phyloP scores from a whole-genome alignment of 805 yeast genomes.

The Yarrowia sp. region DNA sequence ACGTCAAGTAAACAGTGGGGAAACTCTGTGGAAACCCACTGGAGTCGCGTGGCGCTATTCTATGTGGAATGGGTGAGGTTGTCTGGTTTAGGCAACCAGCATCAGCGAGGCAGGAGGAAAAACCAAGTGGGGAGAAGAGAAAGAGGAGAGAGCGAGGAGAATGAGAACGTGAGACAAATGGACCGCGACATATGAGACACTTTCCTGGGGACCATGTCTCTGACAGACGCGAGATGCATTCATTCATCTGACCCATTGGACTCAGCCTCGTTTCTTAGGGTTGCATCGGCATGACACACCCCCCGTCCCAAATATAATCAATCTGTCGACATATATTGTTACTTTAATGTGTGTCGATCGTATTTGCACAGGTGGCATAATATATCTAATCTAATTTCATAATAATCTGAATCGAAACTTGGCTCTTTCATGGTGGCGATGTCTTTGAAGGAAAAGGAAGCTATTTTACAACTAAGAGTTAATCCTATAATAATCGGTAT shows the following conservation, averaged over 20 bases:
- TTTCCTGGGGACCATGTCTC: no score
- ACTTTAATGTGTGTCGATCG: conserved; percentile 2
- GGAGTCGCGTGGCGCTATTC: conserved; percentile 24
- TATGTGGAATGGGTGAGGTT: conserved; percentile 18
- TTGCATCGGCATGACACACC: background rate
- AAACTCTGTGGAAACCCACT: conserved; percentile 2
- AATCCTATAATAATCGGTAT: no score
- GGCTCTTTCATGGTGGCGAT: no score
- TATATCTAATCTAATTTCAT: conserved; percentile 12
- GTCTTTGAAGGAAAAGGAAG: no score
- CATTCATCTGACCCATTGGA: background rate
- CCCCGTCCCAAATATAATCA: background rate
- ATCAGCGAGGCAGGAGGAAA: conserved; percentile 17
- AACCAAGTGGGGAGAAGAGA: background rate
- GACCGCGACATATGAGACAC: background rate
- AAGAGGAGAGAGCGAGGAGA: background rate
- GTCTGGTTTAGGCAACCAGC: background rate
- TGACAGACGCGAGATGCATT: no score
- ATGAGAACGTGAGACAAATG: background rate
- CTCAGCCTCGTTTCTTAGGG: conserved; percentile 19
- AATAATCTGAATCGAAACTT: background rate
- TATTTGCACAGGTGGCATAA: conserved; percentile 20
- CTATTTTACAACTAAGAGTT: no score
- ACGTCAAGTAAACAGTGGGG: conserved; percentile 1
- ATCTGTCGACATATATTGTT: conserved; percentile 1